Conservation (phyloP, 129 eudicot species). For the Scalesia atractyloides region DNA sequence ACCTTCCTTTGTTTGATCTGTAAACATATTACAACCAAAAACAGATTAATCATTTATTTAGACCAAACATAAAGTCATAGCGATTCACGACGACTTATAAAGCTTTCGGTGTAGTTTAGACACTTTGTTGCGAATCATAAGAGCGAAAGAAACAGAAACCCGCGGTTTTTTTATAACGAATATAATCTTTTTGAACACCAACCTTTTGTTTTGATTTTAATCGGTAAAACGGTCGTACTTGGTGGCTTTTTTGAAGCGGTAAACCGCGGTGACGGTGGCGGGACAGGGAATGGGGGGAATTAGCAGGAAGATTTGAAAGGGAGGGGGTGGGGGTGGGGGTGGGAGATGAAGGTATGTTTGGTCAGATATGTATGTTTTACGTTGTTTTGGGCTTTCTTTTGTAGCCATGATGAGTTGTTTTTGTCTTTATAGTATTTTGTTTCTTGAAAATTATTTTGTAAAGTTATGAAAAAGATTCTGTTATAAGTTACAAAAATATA, state of each 20-base stretch:
- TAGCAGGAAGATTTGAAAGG: slow-evolving; percentile 29
- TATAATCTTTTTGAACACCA: background rate
- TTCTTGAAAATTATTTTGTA: background rate
- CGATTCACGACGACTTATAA: background rate
- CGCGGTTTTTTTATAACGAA: background rate
- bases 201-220: slow-evolving; percentile 6
- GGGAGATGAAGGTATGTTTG: slow-evolving; percentile 25
- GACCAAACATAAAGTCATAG: slow-evolving; percentile 9
- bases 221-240: background rate
- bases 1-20: slow-evolving; percentile 27
- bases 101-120: slow-evolving; percentile 8
- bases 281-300: background rate
- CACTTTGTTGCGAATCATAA: slow-evolving; percentile 5
- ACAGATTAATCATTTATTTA: slow-evolving; percentile 1
- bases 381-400: slow-evolving; percentile 26
- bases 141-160: background rate
- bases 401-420: slow-evolving; percentile 23
- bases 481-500: background rate
- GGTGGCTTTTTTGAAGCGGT: background rate
- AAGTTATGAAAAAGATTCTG: slow-evolving; percentile 1
- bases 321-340: background rate
- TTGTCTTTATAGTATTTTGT: slow-evolving; percentile 26
- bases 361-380: slow-evolving; percentile 9
- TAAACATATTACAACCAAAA: slow-evolving; percentile 10
- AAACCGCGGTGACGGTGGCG: background rate